A percentile compares a stretch with the other conserved stretches of the same genome.
These are phyloP conservation scores for Fistulinella cinereoalba DNA, from an alignment of 1,284 basidiomycete genomes.

Conservation along the genomic window DNA sequence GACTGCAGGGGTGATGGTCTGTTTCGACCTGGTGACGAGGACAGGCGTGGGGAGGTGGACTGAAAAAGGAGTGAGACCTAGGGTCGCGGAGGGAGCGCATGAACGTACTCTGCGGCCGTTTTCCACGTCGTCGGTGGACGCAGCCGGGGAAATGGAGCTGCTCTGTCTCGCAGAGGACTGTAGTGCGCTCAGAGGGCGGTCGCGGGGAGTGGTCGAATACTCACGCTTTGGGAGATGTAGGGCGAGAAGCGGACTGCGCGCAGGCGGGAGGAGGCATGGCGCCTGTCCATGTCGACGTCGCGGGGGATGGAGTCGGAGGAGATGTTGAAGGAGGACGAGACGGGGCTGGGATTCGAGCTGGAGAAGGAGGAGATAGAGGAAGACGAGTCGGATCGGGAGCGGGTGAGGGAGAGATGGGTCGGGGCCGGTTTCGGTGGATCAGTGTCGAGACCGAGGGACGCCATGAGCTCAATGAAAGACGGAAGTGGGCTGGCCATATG, in stretches of 20 bases:
- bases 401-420: slow-evolving; percentile 16
- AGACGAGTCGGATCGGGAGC: slow-evolving; percentile 34
- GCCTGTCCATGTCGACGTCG: slow-evolving; percentile 36
- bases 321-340: slow-evolving; percentile 36
- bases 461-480: slow-evolving; percentile 82
- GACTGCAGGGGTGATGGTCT: slow-evolving; percentile 29
- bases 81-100: slow-evolving; percentile 10
- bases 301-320: slow-evolving; percentile 45
- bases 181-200: slow-evolving; percentile 1
- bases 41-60: slow-evolving; percentile 47
- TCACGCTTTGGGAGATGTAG: slow-evolving; percentile 55
- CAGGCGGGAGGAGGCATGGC: slow-evolving; percentile 36
- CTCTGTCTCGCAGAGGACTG: slow-evolving; percentile 27
- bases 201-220: slow-evolving; percentile 26
- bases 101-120: slow-evolving; percentile 23
- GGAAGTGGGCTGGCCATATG: slow-evolving; percentile 63
- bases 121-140: slow-evolving; percentile 27
- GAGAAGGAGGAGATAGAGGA: slow-evolving; percentile 31
- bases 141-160: slow-evolving; percentile 19
- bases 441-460: slow-evolving; percentile 66
- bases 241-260: slow-evolving; percentile 58
- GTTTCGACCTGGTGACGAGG: slow-evolving; percentile 39
- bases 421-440: slow-evolving; percentile 33
- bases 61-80: slow-evolving; percentile 19
- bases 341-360: slow-evolving; percentile 33